Percentiles rank a stretch among this genome's conserved stretches.
Conservation (phyloP, 2,329 filamentous ascomycete species). For the Aspergillus sp. region DNA sequence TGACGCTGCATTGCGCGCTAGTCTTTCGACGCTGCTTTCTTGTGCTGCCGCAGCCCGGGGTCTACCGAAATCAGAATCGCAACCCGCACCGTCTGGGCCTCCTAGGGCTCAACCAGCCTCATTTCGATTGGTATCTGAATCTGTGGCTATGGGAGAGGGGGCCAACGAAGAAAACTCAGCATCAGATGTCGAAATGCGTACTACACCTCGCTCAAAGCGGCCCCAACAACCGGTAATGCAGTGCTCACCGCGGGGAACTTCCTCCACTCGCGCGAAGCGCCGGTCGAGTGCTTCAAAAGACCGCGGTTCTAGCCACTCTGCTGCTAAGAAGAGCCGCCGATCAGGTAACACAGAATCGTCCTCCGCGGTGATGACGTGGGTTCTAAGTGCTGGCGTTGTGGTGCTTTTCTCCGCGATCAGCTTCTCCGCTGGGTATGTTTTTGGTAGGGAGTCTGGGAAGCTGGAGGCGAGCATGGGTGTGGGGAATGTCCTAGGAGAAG, state of each 20-base stretch:
- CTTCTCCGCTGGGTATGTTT: conserved; percentile 64
- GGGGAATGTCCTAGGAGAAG: conserved; percentile 27
- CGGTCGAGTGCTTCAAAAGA: conserved; percentile 41
- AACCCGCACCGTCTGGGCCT: conserved; percentile 26
- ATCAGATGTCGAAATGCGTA: conserved; percentile 21
- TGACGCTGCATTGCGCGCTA: conserved; percentile 87
- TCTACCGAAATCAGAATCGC: conserved; percentile 61
- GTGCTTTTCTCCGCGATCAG: conserved; percentile 64
- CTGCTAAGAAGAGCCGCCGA: conserved; percentile 37
- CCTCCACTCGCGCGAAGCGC: conserved; percentile 29
- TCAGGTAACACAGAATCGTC: conserved; percentile 30
- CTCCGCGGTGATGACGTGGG: conserved; percentile 62
- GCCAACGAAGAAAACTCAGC: conserved; percentile 24
- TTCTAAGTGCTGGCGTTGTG: conserved; percentile 64
- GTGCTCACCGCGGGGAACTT: conserved; percentile 13
- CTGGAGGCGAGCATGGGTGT: conserved; percentile 46
- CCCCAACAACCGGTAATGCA: conserved; percentile 24
- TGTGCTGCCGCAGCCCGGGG: conserved; percentile 87
- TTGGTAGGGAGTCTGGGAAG: conserved; percentile 59
- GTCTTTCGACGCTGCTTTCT: conserved; percentile 92
- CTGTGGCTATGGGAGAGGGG: conserved; percentile 54
- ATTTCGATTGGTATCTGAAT: conserved; percentile 61
- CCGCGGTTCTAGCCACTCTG: conserved; percentile 29
- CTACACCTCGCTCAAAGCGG: conserved; percentile 19
- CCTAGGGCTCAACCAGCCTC: conserved; percentile 48